These are phyloP conservation scores for Calonectria pteridis DNA, from an alignment of 2,329 filamentous ascomycete species.

Conservation along the genomic window DNA sequence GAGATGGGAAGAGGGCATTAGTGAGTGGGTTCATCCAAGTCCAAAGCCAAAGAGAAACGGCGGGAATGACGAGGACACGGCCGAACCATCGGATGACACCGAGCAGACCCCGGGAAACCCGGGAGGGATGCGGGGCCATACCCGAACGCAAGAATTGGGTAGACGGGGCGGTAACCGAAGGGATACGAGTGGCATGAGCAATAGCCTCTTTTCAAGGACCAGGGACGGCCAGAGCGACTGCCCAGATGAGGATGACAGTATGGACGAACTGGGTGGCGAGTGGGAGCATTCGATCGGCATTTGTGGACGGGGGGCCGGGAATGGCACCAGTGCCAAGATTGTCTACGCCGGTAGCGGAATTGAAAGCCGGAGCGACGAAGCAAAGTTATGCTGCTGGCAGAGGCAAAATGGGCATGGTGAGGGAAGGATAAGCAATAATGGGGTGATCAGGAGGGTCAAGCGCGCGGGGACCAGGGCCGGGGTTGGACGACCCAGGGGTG, in stretches of 20 bases:
- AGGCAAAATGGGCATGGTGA: neutral
- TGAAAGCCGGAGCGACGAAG: neutral
- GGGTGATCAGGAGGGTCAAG: slow-evolving; percentile 29
- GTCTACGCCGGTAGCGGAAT: neutral
- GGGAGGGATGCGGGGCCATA: slow-evolving; percentile 6
- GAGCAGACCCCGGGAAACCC: slow-evolving; percentile 24
- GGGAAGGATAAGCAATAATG: slow-evolving; percentile 2
- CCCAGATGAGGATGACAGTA: slow-evolving; percentile 32
- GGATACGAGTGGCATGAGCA: neutral
- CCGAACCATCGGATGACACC: slow-evolving; percentile 8
- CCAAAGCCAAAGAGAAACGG: slow-evolving; percentile 26
- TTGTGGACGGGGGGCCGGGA: slow-evolving; percentile 13
- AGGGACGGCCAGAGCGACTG: slow-evolving; percentile 23
- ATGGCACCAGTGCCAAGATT: slow-evolving; percentile 10
- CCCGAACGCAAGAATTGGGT: neutral
- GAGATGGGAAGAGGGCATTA: slow-evolving; percentile 56
- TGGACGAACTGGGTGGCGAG: slow-evolving; percentile 38
- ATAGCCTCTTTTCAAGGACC: neutral
- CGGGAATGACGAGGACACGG: slow-evolving; percentile 15
- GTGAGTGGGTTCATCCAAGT: slow-evolving; percentile 52
- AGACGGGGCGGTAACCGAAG: neutral
- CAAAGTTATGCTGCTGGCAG: neutral
- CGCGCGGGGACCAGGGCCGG: slow-evolving; percentile 30
- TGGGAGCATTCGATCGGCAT: slow-evolving; percentile 15
- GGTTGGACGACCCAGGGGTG: slow-evolving; percentile 27